A percentile compares a stretch with the other conserved stretches of the same genome.
Conservation (phyloP, 768 basidiomycete species). For the Agrocybe pediades region DNA sequence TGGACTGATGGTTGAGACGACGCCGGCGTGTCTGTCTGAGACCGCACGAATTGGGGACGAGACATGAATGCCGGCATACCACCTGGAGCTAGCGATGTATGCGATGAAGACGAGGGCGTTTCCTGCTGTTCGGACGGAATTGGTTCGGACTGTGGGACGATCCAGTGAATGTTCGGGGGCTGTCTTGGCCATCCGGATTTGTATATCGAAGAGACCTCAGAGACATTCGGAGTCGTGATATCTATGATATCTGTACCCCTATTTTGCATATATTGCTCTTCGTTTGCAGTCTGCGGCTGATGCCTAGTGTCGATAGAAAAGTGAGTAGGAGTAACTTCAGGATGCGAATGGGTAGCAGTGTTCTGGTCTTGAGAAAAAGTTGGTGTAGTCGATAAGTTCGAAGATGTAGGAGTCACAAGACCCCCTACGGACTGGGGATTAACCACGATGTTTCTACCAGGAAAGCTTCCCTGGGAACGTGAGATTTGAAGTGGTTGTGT, state of each 20-base stretch:
- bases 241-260: too few species aligned
- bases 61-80: not conserved
- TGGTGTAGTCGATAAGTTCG: not conserved
- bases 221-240: too few species aligned
- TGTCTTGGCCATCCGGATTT: constrained; percentile 14
- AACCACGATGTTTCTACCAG: not conserved
- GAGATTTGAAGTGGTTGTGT: not conserved
- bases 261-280: not conserved
- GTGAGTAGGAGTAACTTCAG: too few species aligned
- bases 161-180: constrained; percentile 13
- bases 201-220: constrained; percentile 1
- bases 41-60: not conserved
- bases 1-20: not conserved
- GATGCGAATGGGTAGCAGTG: not conserved
- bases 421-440: not conserved
- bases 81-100: not conserved
- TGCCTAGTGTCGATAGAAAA: not conserved
- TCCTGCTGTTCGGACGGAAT: not conserved
- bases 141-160: too few species aligned
- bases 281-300: not conserved
- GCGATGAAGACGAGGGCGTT: not conserved
- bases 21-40: not conserved
- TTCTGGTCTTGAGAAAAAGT: not conserved
- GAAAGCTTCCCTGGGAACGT: not conserved
- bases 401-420: not conserved